phyloP scores from a whole-genome alignment of 495 filamentous ascomycete species.

The Penicillium lagena region DNA sequence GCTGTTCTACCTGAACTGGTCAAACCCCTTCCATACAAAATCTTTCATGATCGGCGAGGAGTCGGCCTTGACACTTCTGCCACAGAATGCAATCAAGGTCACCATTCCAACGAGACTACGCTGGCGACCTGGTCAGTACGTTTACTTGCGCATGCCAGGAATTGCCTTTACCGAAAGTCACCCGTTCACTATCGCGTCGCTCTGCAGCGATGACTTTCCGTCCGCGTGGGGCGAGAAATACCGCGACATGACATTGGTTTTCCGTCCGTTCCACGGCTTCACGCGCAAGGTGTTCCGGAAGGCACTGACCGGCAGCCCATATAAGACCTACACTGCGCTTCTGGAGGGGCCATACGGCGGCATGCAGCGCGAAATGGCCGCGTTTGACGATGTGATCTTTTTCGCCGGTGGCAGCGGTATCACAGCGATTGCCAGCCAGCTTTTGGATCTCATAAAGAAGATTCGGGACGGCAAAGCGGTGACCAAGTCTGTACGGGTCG shows the following conservation, averaged over 20 bases:
- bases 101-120: constrained; percentile 88
- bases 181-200: constrained; percentile 89
- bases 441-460: constrained; percentile 86
- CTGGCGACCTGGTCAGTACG: constrained; percentile 91
- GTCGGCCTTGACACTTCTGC: constrained; percentile 76
- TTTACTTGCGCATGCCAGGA: constrained; percentile 89
- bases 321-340: constrained; percentile 82
- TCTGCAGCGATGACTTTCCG: constrained; percentile 81
- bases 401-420: constrained; percentile 94
- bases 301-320: constrained; percentile 73
- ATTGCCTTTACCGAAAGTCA: constrained; percentile 88
- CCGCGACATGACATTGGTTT: constrained; percentile 82
- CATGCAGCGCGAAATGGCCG: constrained; percentile 83
- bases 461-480: constrained; percentile 92
- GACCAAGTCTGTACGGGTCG: constrained; percentile 79
- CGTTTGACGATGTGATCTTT: constrained; percentile 88
- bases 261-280: constrained; percentile 86
- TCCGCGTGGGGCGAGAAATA: constrained; percentile 82
- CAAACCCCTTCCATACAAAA: constrained; percentile 68
- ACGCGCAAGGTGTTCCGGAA: constrained; percentile 72
- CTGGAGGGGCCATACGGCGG: constrained; percentile 93
- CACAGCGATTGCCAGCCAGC: constrained; percentile 84
- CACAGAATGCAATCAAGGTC: constrained; percentile 87
- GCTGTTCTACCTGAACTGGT: constrained; percentile 78
- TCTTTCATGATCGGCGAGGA: constrained; percentile 79